Evolutionary conservation across 768 basidiomycete genomes (phyloP).

Genomic region (Coprinopsis strossmayeri): DNA sequence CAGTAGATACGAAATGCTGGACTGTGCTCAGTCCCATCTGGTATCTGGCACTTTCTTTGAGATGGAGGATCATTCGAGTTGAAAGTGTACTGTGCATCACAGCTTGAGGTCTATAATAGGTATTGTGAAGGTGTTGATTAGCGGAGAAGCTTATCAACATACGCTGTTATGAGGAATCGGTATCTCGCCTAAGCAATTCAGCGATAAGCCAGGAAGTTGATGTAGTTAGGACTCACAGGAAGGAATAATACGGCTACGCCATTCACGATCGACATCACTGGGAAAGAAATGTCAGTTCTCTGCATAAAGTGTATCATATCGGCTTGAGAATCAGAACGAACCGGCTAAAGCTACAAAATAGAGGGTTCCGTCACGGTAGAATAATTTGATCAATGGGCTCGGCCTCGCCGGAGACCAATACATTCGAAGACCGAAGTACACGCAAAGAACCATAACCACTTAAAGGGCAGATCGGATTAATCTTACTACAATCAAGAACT

Average conservation of each 20-base stretch:
- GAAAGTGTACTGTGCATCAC: conserved; percentile 2
- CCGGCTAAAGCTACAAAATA: conserved; percentile 7
- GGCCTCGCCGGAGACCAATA: conserved; percentile 6
- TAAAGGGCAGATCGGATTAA: background rate
- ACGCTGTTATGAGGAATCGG: conserved; percentile 7
- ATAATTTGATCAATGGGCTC: conserved; percentile 4
- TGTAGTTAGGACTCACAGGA: background rate
- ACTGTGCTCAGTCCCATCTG: background rate
- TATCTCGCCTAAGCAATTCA: conserved; percentile 1
- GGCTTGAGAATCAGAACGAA: background rate
- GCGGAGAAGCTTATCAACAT: background rate
- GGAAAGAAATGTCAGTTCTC: background rate
- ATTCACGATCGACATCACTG: conserved; percentile 7
- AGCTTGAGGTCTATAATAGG: conserved; percentile 3
- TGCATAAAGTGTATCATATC: background rate
- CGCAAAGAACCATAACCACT: conserved; percentile 6
- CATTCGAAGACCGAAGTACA: conserved; percentile 5
- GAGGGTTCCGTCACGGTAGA: conserved; percentile 10
- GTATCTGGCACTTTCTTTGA: background rate
- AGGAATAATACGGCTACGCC: conserved; percentile 3
- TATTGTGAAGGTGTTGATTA: background rate
- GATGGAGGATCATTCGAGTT: background rate
- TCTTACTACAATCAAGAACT: background rate
- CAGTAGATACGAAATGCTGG: too few species aligned
- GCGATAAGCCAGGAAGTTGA: background rate